Evolutionary conservation across 2,329 filamentous ascomycete species (phyloP), one percentile per base, ranked within the genome.

Genomic region (Phaeoacremonium minimum): DNA sequence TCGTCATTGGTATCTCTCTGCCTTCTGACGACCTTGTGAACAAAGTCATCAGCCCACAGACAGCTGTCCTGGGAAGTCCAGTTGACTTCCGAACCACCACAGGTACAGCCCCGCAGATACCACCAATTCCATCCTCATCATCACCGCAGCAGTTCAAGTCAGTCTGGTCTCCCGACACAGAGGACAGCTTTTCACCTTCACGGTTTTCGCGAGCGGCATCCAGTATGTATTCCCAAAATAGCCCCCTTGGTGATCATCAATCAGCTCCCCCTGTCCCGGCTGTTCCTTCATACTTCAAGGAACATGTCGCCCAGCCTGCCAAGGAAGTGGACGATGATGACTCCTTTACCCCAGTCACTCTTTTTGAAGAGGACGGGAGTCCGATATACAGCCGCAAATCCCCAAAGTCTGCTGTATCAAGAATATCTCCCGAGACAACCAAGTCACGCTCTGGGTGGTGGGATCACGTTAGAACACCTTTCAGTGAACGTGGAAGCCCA

Each of bases 391-490:
- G 51, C 33, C 63, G 51, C 39, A 63, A 43, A 33, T 37, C 40
- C 4, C 39, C 37, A 18, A 61, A 62, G 40, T 63, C 64, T 6
- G 46, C 55, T 28, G 66, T 59, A 37, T 51, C 58, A 12, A 66
- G 63, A 12, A 46, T 32, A 33, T 64, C 45, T 59, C 63, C 29
- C 57, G 69, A 30, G 57, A 76, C 73, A 28, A 76, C 74, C 18
- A 71, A 67, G 29, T 72, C 75, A 9, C 71, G 70, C 37, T 83
- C 81, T 17, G 85, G 85, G 15, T 89, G 85, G 84, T 89, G 85
- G 85, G 85, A 87, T 49, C 72, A 85, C 46, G 77, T 89, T 37
- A 81, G 75, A 7, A 85, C 84, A 2, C 85, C 85, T 1, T 88
- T 88, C 49, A 49, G 60, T 13, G 67, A 73, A 18, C 50, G 70